Evolutionary conservation across 1,284 basidiomycete species (phyloP).

Genomic region (Austroboletus sp.): DNA sequence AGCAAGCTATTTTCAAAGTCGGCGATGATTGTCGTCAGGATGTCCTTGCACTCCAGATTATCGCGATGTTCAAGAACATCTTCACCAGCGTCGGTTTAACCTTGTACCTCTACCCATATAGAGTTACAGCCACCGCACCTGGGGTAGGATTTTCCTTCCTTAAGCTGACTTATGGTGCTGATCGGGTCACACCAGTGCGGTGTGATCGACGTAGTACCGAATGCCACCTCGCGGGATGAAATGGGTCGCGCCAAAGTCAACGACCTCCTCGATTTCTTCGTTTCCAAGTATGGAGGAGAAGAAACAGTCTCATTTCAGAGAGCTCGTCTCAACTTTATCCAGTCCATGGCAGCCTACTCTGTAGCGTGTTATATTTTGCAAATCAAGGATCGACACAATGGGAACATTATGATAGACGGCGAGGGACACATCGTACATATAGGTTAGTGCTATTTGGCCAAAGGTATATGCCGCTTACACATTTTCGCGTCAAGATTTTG

Average conservation of each 20-base stretch:
- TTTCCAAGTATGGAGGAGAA: constrained; percentile 87
- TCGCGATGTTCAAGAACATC: constrained; percentile 99
- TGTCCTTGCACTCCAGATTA: constrained; percentile 90
- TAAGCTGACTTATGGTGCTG: background rate
- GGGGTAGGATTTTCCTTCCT: constrained; percentile 56
- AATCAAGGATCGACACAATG: constrained; percentile 96
- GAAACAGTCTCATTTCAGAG: constrained; percentile 88
- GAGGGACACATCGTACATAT: constrained; percentile 95
- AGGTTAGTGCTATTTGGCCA: constrained; percentile 43
- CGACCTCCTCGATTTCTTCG: constrained; percentile 89
- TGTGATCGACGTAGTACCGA: constrained; percentile 97
- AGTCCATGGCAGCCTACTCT: constrained; percentile 98
- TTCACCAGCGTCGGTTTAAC: constrained; percentile 85
- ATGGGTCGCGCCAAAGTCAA: constrained; percentile 99
- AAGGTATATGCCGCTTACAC: constrained; percentile 4
- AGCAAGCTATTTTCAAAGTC: constrained; percentile 99
- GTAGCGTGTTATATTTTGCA: constrained; percentile 97
- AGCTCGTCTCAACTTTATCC: constrained; percentile 93
- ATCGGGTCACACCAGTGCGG: constrained; percentile 60
- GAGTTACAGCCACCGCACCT: constrained; percentile 94
- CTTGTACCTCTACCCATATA: constrained; percentile 91
- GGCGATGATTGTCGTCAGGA: constrained; percentile 99
- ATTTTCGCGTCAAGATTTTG: constrained; percentile 67
- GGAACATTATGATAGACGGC: constrained; percentile 98
- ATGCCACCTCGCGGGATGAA: constrained; percentile 96